A percentile compares a stretch with the other conserved stretches of the same genome.
Conservation (phyloP, 2,329 filamentous ascomycete genomes). For the Xylaria arbuscula region DNA sequence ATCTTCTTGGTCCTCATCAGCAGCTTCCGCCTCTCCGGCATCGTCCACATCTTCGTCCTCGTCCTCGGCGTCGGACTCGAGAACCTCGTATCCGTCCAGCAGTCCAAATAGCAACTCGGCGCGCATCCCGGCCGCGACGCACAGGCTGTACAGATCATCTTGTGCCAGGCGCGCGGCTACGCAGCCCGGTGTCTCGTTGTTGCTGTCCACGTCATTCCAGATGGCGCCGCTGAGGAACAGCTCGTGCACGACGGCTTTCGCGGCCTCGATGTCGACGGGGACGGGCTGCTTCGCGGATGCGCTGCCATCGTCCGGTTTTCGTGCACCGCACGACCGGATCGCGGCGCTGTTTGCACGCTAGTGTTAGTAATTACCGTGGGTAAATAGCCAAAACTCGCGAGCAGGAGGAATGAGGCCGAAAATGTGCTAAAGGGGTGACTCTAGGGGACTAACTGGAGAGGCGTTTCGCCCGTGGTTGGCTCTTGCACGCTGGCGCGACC, state of each 20-base stretch:
- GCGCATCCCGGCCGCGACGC: conserved; percentile 89
- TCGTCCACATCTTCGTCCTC: conserved; percentile 61
- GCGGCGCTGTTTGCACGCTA: conserved; percentile 63
- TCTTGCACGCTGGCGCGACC: conserved; percentile 82
- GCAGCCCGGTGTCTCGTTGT: conserved; percentile 92
- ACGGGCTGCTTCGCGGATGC: conserved; percentile 52
- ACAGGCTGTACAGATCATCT: conserved; percentile 78
- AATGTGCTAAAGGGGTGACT: no score
- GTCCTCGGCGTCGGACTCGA: conserved; percentile 63
- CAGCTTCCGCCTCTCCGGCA: conserved; percentile 45
- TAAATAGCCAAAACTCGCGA: no score
- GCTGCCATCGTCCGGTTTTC: conserved; percentile 42
- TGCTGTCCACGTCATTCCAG: conserved; percentile 93
- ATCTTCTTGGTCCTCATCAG: conserved; percentile 33
- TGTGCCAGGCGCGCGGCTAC: conserved; percentile 78
- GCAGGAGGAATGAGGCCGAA: no score
- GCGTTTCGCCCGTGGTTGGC: conserved; percentile 84
- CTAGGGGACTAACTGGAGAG: conserved; percentile 68
- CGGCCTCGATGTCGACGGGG: conserved; percentile 62
- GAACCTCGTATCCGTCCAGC: conserved; percentile 81
- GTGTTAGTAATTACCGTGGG: no score
- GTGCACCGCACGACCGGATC: conserved; percentile 75
- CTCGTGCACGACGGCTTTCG: conserved; percentile 75
- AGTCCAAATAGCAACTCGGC: conserved; percentile 88
- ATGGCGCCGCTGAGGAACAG: conserved; percentile 90